Evolutionary conservation across 1,139 yeast genomes (phyloP), one percentile per base, ranked within the genome.

Genomic region (Sugiyamaella castrensis): DNA sequence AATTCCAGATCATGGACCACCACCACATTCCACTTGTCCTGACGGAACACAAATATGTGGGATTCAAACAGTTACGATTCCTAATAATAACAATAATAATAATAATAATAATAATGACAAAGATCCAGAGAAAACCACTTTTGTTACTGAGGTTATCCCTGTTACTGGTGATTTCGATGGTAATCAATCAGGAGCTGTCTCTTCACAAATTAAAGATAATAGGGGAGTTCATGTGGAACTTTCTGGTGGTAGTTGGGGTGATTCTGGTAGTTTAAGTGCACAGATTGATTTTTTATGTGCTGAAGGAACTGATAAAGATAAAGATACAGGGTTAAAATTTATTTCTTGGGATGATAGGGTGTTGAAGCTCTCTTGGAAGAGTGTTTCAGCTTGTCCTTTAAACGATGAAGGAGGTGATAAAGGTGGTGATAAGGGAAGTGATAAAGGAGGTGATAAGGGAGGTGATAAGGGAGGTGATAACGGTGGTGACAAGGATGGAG

Each of bases 211-310:
- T 19, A 60, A 62, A 13, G 61, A 66, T 2, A 68, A 68, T 29
- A 66, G 67, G 13, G 82, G 82, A 1, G 61, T 85, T 1, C 59
- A 62, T 2, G 69, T 86, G 4, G 58, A 60, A 8, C 73, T 83
- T 59, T 71, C 68, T 11, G 84, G 80, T 16, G 79, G 81, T n/a
- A 68, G 71, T 43, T 89, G 96, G 96, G 97, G 96, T 12, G 68
- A 58, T 0, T 71, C 76, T 1, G 68, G 70, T 29, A 63, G 70
- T 12, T 67, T 88, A 10, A 70, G 72, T 48, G 84, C 88, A 0
- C 65, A 67, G 27, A 53, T 86, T 33, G 70, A 69, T 24, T 78
- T 84, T 50, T 60, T 69, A 8, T 88, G 96, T 65, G 33, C 36
- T 8, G 46, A 42, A 11, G 68, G 73, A 13, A 57, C 62, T 16